phyloP scores from a whole-genome alignment of 2,329 filamentous ascomycete genomes.

The Lasiodiplodia citricola region DNA sequence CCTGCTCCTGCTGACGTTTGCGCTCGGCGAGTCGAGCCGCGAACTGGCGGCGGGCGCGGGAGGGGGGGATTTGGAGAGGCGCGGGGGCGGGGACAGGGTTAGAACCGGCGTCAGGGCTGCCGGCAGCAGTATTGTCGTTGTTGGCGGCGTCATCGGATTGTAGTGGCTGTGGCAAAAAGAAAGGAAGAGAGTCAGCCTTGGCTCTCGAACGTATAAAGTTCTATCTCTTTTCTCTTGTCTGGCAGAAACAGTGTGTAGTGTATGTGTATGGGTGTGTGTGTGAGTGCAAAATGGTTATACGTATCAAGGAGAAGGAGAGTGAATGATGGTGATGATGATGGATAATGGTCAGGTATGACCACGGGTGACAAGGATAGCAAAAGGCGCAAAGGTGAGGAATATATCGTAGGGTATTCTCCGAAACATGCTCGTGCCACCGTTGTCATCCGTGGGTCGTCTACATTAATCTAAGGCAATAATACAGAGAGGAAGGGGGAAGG shows the following conservation, averaged over 20 bases:
- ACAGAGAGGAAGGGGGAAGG: conserved; percentile 25
- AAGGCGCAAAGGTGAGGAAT: conserved; percentile 18
- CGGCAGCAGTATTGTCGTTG: conserved; percentile 1
- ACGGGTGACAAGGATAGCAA: conserved; percentile 16
- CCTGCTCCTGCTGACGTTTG: conserved; percentile 35
- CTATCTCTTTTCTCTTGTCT: conserved; percentile 37
- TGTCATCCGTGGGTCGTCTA: conserved; percentile 16
- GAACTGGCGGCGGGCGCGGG: conserved; percentile 84
- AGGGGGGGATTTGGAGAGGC: conserved; percentile 84
- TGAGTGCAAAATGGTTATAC: conserved; percentile 36
- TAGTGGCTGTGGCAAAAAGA: conserved; percentile 29
- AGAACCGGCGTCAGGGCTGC: conserved; percentile 48
- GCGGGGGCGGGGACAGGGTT: conserved; percentile 60
- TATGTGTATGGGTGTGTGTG: not conserved
- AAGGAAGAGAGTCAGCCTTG: conserved; percentile 30
- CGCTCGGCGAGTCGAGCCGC: conserved; percentile 76
- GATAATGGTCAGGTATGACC: not conserved
- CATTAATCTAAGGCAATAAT: conserved; percentile 28
- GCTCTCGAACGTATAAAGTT: conserved; percentile 31
- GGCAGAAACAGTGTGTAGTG: conserved; percentile 33
- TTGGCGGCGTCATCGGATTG: conserved; percentile 11
- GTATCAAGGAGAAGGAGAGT: conserved; percentile 19
- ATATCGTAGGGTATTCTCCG: conserved; percentile 21
- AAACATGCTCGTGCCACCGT: conserved; percentile 14
- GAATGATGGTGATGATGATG: not conserved